Conservation (phyloP, 2,329 filamentous ascomycete species). For the Hypoxylon sp. region DNA sequence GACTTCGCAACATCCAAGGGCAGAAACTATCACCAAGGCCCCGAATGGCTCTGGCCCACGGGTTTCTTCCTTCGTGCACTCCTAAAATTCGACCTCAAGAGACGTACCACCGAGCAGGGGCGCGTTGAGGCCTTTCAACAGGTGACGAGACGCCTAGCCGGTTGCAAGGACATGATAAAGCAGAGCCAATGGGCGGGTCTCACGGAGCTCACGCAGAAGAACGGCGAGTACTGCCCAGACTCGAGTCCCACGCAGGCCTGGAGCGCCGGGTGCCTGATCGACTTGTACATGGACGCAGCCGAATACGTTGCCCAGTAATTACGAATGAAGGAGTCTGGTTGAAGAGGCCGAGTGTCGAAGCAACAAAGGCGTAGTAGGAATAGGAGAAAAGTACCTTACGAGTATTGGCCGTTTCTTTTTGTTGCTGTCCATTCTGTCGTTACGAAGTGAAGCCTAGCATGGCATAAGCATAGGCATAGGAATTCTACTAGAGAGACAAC, state of each 20-base stretch:
- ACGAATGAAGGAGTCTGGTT: not conserved
- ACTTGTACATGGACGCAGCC: constrained; percentile 92
- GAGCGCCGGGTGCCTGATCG: constrained; percentile 94
- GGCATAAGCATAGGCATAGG: constrained; percentile 13
- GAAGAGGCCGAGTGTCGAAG: not conserved
- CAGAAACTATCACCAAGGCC: constrained; percentile 97
- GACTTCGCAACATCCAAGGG: constrained; percentile 95
- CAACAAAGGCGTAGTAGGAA: constrained; percentile 2
- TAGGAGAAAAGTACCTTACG: not conserved
- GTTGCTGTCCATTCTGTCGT: not conserved
- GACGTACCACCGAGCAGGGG: constrained; percentile 72
- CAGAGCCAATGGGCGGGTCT: constrained; percentile 89
- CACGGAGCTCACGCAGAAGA: constrained; percentile 92
- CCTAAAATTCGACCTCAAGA: constrained; percentile 86
- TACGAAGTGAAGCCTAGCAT: not conserved
- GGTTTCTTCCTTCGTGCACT: constrained; percentile 95
- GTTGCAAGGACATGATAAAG: constrained; percentile 86
- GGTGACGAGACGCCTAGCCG: constrained; percentile 83
- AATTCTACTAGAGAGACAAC: not conserved
- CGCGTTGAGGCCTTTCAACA: constrained; percentile 93
- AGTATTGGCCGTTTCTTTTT: not conserved
- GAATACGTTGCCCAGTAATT: constrained; percentile 53
- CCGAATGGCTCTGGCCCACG: constrained; percentile 98
- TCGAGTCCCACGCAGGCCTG: constrained; percentile 96
- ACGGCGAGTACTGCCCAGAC: constrained; percentile 85